Evolutionary conservation across 495 filamentous ascomycete species (phyloP).

Genomic region (Cetradonia linearis): DNA sequence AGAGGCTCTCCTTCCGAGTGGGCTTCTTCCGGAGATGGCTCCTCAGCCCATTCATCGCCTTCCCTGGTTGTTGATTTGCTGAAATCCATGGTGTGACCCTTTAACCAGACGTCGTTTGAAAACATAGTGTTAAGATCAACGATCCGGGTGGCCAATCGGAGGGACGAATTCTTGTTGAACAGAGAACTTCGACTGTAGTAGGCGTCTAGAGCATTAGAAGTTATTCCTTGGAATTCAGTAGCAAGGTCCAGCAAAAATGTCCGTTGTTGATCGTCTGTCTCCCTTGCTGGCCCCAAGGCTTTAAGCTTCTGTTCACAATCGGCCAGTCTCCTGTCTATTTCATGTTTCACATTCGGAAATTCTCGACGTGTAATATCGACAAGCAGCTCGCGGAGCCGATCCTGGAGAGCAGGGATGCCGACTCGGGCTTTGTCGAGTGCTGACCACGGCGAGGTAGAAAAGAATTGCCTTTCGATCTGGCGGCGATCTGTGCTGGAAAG

Average conservation of each 20-base stretch:
- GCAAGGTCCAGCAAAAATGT: conserved; percentile 36
- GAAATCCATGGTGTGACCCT: conserved; percentile 37
- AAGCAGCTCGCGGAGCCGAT: conserved; percentile 37
- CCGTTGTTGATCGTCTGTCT: conserved; percentile 35
- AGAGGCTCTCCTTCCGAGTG: too few relatives aligned
- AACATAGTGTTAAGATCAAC: conserved; percentile 36
- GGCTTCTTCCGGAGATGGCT: neutral
- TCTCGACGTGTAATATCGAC: conserved; percentile 38
- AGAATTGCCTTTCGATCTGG: conserved; percentile 25
- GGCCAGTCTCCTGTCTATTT: conserved; percentile 36
- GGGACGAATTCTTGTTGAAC: conserved; percentile 11
- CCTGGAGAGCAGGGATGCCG: conserved; percentile 41
- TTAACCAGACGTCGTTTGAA: conserved; percentile 29
- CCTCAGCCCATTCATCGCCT: too few relatives aligned
- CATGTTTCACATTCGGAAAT: conserved; percentile 39
- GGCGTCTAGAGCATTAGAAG: conserved; percentile 32
- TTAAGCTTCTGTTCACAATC: conserved; percentile 25
- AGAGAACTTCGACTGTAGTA: conserved; percentile 40
- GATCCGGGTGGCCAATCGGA: conserved; percentile 40
- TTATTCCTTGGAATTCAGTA: conserved; percentile 35
- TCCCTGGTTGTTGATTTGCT: neutral
- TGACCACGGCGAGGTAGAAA: conserved; percentile 35
- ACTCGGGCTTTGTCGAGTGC: conserved; percentile 35
- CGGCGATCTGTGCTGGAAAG: conserved; percentile 12
- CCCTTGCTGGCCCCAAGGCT: conserved; percentile 37